A percentile compares a stretch with the other conserved stretches of the same genome.
Conservation (phyloP, 2,329 filamentous ascomycete genomes). For the Beauveria pseudobassiana region DNA sequence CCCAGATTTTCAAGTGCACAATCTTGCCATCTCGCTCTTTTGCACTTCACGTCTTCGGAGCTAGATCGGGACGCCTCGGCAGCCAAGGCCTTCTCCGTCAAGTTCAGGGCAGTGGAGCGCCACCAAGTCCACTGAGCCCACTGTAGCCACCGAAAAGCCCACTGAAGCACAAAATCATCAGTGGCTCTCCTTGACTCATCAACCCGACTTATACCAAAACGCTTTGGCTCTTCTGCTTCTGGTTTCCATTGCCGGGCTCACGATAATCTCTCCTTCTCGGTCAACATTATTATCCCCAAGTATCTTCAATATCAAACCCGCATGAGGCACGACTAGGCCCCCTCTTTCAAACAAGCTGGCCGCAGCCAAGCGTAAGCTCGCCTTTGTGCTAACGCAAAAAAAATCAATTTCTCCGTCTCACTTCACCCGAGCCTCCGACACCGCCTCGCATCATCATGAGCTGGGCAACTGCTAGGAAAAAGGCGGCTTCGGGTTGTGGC, state of each 20-base stretch:
- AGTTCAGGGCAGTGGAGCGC: background rate
- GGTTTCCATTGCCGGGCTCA: background rate
- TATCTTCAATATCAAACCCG: background rate
- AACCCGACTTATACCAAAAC: constrained; percentile 3
- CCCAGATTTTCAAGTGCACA: background rate
- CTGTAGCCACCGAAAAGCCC: background rate
- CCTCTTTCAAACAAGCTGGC: background rate
- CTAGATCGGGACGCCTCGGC: constrained; percentile 10
- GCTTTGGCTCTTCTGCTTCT: background rate
- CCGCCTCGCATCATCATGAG: constrained; percentile 28
- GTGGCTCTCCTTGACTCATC: constrained; percentile 6
- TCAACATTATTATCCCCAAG: background rate
- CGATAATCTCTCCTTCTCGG: background rate
- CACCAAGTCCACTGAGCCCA: background rate
- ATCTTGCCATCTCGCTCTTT: background rate
- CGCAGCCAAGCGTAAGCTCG: constrained; percentile 7
- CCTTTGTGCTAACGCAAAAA: background rate
- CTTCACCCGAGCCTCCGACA: constrained; percentile 2
- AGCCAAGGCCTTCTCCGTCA: background rate
- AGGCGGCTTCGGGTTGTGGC: constrained; percentile 25
- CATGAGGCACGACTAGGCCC: background rate
- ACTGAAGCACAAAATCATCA: background rate
- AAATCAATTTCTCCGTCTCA: background rate
- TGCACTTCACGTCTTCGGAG: constrained; percentile 5
- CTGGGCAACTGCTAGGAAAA: constrained; percentile 32